A percentile compares a stretch with the other conserved stretches of the same genome.
These are phyloP conservation scores for Protoeuglena noctilucae DNA, from an alignment of 139 green algal species.

Conservation along the genomic window DNA sequence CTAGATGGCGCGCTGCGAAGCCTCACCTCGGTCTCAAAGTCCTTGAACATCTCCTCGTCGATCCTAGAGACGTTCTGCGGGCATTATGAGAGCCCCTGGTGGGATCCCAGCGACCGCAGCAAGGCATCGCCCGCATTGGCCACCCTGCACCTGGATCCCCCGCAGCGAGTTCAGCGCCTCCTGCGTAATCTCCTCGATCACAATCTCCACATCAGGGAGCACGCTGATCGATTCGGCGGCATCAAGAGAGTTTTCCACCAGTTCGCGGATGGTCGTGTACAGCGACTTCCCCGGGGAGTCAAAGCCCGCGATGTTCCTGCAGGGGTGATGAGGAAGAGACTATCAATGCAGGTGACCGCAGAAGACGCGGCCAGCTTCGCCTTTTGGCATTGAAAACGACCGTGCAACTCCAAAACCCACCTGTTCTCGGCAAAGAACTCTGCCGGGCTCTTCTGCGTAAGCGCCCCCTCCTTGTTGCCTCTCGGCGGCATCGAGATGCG, in stretches of 20 bases:
- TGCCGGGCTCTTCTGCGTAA: slow-evolving; percentile 73
- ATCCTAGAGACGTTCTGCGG: slow-evolving; percentile 50
- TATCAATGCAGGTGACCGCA: too few relatives aligned
- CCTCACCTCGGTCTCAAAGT: slow-evolving; percentile 77
- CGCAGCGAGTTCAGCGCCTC: slow-evolving; percentile 54
- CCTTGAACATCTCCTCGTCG: slow-evolving; percentile 79
- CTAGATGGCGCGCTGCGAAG: too few relatives aligned
- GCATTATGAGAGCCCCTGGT: too few relatives aligned
- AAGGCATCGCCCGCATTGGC: too few relatives aligned
- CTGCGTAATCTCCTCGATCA: slow-evolving; percentile 67
- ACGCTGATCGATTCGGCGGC: slow-evolving; percentile 58
- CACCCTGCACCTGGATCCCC: too few relatives aligned
- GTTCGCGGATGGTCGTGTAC: slow-evolving; percentile 87
- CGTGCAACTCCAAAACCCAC: too few relatives aligned
- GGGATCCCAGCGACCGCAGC: too few relatives aligned
- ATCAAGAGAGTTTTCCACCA: slow-evolving; percentile 91
- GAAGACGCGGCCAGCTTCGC: too few relatives aligned
- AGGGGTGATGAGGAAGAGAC: too few relatives aligned
- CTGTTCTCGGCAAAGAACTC: slow-evolving; percentile 98
- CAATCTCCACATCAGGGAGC: slow-evolving; percentile 63
- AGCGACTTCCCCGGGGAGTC: slow-evolving; percentile 92
- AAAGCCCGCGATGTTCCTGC: slow-evolving; percentile 95
- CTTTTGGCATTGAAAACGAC: too few relatives aligned
- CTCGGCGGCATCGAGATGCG: too few relatives aligned
- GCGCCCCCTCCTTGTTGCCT: slow-evolving; percentile 28